phyloP scores from a whole-genome alignment of 768 basidiomycete genomes.

The Mycena indigotica region DNA sequence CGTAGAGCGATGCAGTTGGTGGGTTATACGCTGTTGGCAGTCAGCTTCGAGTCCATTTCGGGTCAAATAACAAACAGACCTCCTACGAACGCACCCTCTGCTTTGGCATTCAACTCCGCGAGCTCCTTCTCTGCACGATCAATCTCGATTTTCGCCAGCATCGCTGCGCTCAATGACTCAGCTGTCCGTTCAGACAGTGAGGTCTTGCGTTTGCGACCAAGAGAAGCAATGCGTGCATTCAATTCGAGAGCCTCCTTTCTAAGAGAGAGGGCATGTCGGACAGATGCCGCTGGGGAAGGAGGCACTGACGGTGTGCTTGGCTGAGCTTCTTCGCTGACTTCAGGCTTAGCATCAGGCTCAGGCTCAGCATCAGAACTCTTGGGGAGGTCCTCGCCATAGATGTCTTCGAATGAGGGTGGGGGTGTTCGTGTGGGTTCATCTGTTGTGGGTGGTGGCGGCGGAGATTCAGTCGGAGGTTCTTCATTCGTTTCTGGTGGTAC shows the following conservation, averaged over 20 bases:
- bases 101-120: conserved; percentile 14
- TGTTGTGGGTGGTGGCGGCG: background rate
- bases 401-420: conserved; percentile 18
- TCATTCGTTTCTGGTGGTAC: background rate
- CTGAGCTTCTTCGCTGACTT: background rate
- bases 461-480: background rate
- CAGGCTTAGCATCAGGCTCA: background rate
- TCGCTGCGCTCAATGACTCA: conserved; percentile 3
- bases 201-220: conserved; percentile 14
- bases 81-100: conserved; percentile 21
- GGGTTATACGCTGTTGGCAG: conserved; percentile 17
- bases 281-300: conserved; percentile 1
- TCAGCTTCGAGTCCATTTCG: background rate
- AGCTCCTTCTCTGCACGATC: conserved; percentile 18
- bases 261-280: conserved; percentile 14
- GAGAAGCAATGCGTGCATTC: conserved; percentile 15
- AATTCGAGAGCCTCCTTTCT: conserved; percentile 23
- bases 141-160: conserved; percentile 19
- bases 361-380: background rate
- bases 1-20: conserved; percentile 21
- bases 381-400: conserved; percentile 6
- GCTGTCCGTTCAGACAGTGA: conserved; percentile 6
- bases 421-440: conserved; percentile 1
- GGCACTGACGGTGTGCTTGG: conserved; percentile 1
- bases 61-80: background rate